Conservation (phyloP, 1,284 basidiomycete species). For the Cryptococcus sp. region DNA sequence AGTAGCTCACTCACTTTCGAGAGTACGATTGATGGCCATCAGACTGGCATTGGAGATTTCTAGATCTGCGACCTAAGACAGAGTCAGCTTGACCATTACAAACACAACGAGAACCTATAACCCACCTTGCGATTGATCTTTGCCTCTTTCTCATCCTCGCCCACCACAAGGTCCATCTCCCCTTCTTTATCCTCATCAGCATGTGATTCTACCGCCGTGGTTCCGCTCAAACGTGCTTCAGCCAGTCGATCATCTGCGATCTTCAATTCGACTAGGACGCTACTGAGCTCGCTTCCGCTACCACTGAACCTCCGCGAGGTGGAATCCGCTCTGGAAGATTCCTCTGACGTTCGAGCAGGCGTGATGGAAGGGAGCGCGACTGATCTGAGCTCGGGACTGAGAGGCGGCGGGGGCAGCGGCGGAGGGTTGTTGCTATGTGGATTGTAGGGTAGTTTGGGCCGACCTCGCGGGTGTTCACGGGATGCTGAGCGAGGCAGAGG, state of each 20-base stretch:
- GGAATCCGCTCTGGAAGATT: conserved; percentile 6
- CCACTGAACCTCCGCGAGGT: conserved; percentile 1
- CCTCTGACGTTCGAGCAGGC: conserved; percentile 18
- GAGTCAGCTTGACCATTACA: background rate
- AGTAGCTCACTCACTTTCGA: conserved; percentile 38
- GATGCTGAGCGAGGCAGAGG: background rate
- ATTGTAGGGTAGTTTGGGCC: conserved; percentile 22
- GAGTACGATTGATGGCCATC: conserved; percentile 48
- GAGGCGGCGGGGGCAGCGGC: conserved; percentile 20
- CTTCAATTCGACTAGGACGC: background rate
- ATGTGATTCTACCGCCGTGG: conserved; percentile 9
- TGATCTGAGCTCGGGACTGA: conserved; percentile 37
- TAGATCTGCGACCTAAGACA: conserved; percentile 46
- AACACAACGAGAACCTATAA: background rate
- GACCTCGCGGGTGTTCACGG: background rate
- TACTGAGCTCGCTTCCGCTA: conserved; percentile 9
- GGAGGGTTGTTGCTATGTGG: conserved; percentile 16
- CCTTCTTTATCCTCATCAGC: conserved; percentile 9
- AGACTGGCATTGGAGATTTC: conserved; percentile 51
- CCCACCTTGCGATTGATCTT: conserved; percentile 47
- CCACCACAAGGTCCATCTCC: conserved; percentile 18
- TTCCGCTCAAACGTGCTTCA: conserved; percentile 14
- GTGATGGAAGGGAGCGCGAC: conserved; percentile 39
- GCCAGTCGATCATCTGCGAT: background rate
- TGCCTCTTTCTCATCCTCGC: conserved; percentile 31